A percentile compares a stretch with the other conserved stretches of the same genome.
Evolutionary conservation across 2,329 filamentous ascomycete species (phyloP).

Genomic region (Arthrobotrys musiformis): DNA sequence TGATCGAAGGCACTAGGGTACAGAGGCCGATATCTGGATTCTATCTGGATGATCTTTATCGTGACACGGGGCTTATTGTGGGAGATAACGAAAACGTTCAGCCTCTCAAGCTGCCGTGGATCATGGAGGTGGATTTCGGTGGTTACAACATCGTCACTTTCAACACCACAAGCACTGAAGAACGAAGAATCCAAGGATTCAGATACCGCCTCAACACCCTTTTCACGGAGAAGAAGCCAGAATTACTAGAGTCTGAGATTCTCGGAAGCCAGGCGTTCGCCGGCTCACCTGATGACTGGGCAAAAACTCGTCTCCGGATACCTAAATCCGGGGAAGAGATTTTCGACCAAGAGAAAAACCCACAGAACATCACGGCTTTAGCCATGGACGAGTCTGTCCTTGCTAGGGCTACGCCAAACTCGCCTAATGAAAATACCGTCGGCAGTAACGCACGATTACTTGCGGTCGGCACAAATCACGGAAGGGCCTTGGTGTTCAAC

Average conservation of each 20-base stretch:
- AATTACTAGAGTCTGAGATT: conserved; percentile 36
- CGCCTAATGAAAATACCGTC: conserved; percentile 50
- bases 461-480: conserved; percentile 49
- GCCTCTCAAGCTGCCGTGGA: conserved; percentile 42
- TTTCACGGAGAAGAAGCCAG: conserved; percentile 42
- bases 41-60: conserved; percentile 49
- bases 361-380: conserved; percentile 46
- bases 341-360: conserved; percentile 51
- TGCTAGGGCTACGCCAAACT: conserved; percentile 20
- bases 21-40: conserved; percentile 51
- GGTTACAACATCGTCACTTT: conserved; percentile 46
- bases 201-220: conserved; percentile 46
- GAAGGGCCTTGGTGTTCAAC: conserved; percentile 44
- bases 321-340: conserved; percentile 54
- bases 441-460: conserved; percentile 44
- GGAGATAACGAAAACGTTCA: conserved; percentile 51
- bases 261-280: conserved; percentile 41
- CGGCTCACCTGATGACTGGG: conserved; percentile 46
- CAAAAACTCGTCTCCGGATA: conserved; percentile 50
- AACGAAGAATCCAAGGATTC: conserved; percentile 45
- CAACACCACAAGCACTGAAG: conserved; percentile 44
- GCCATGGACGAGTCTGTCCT: conserved; percentile 37
- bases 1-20: conserved; percentile 51
- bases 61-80: conserved; percentile 47
- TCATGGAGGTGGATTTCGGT: conserved; percentile 47